phyloP scores from a whole-genome alignment of 345 rosid species.

The Rhodamnia rubescens region DNA sequence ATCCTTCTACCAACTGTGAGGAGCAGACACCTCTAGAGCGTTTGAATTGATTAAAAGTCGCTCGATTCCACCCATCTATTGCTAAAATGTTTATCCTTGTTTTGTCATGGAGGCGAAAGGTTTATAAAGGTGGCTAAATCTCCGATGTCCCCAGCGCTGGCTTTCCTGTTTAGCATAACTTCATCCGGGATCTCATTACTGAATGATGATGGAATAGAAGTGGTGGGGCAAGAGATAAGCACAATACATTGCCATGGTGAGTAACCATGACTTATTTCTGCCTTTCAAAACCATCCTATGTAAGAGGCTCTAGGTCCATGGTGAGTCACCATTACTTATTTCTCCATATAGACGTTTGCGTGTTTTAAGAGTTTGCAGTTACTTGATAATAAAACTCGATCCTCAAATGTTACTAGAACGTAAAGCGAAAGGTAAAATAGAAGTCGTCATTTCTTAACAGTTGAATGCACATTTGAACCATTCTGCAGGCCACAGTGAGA shows the following conservation, averaged over 20 bases:
- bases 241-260: slow-evolving; percentile 43
- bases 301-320: not conserved
- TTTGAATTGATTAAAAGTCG: not conserved
- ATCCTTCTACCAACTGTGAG: not conserved
- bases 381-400: not conserved
- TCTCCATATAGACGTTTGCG: not conserved
- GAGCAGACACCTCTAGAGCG: not conserved
- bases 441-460: not conserved
- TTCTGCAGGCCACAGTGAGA: not conserved
- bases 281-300: not conserved
- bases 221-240: slow-evolving; percentile 51
- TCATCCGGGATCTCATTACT: slow-evolving; percentile 55
- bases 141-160: slow-evolving; percentile 67
- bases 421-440: not conserved
- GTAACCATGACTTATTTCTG: not conserved
- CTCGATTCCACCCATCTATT: not conserved
- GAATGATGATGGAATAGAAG: slow-evolving; percentile 44
- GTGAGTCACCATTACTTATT: no score
- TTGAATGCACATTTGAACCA: not conserved
- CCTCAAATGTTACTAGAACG: not conserved
- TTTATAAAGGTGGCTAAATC: slow-evolving; percentile 73
- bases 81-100: not conserved
- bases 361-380: not conserved
- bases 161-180: slow-evolving; percentile 60
- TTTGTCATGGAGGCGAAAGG: slow-evolving; percentile 53